Base-by-base conservation (phyloP, 495 filamentous ascomycete species). In the Penicillium parvum region DNA sequence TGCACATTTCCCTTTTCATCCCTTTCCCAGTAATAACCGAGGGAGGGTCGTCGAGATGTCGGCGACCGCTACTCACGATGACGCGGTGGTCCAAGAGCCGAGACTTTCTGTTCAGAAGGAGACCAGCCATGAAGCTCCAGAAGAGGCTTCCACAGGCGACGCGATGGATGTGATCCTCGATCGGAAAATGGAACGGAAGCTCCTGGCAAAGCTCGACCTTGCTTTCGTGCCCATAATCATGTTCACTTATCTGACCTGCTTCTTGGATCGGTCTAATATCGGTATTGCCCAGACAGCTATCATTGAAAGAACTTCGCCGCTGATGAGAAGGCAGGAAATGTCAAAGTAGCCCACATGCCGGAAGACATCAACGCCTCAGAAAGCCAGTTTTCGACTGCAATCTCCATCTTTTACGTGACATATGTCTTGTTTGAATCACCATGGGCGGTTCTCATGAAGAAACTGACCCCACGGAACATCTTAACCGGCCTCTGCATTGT, bases 371-470 rank as follows among this genome's bases (percentile, higher is more conserved):
- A 58, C 2, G 64, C 71, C 8, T 68, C 67, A 0, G 49, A 49
- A 11, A 60, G 47, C 37, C 58, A 77, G 52, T 75, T 69, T 47
- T 64, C 66, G 1, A 74, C 61, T 5, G 72, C 73, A 3, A 63
- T 75, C 0, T 72, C 73, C 4, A 71, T 76, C 37, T 74, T 76
- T 42, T 77, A 73, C 43, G 73, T 64, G 4, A 75, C 73, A 10
- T 77, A 77, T 38, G 71, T 76, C 5, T 37, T 63, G 8, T 64
- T 73, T 41, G 67, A 75, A 37, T 56, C 65, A 7, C 65, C 72
- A 0, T 66, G 62, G 53, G 66, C 67, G 1, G 62, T 73, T 10
- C 37, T 71, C 9, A 61, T 76, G 49, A 75, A 76, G 57, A 73
- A 67, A 28, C 46, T 69, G 11, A 72, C 72, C 0, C 66, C 71